Conservation (phyloP, 1,139 yeast species). For the Candida tropicalis region DNA sequence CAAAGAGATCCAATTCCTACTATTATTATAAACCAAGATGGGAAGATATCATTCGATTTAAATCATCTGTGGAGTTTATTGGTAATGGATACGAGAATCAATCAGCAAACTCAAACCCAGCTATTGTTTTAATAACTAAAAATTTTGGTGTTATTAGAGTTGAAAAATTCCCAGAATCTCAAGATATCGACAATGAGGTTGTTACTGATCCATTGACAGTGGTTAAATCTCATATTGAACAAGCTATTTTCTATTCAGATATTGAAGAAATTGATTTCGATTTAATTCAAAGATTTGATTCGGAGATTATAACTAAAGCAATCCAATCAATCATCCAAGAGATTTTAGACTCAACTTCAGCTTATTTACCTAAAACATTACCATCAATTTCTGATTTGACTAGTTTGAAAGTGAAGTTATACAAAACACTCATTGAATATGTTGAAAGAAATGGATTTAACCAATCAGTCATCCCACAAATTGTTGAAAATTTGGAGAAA, state of each 20-base stretch:
- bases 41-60: constrained; percentile 75
- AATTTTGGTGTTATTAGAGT: constrained; percentile 66
- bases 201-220: constrained; percentile 35
- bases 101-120: constrained; percentile 34
- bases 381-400: constrained; percentile 32
- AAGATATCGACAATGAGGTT: constrained; percentile 15
- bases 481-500: constrained; percentile 59
- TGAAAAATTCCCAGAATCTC: constrained; percentile 43
- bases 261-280: constrained; percentile 60
- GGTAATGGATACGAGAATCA: constrained; percentile 62
- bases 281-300: constrained; percentile 34
- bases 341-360: constrained; percentile 50
- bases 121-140: constrained; percentile 53
- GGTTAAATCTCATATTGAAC: constrained; percentile 75
- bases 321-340: constrained; percentile 53
- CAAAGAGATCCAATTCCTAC: too few relatives aligned
- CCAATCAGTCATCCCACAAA: constrained; percentile 29
- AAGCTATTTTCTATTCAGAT: constrained; percentile 68
- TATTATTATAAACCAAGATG: constrained; percentile 59
- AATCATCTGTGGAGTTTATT: constrained; percentile 53
- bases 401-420: constrained; percentile 27
- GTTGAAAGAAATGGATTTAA: constrained; percentile 48
- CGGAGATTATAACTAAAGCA: constrained; percentile 50
- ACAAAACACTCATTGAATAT: constrained; percentile 48
- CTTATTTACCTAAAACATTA: constrained; percentile 33